Evolutionary conservation across 805 yeast species (phyloP).

Genomic region (Wickerhamiella domercqiae): DNA sequence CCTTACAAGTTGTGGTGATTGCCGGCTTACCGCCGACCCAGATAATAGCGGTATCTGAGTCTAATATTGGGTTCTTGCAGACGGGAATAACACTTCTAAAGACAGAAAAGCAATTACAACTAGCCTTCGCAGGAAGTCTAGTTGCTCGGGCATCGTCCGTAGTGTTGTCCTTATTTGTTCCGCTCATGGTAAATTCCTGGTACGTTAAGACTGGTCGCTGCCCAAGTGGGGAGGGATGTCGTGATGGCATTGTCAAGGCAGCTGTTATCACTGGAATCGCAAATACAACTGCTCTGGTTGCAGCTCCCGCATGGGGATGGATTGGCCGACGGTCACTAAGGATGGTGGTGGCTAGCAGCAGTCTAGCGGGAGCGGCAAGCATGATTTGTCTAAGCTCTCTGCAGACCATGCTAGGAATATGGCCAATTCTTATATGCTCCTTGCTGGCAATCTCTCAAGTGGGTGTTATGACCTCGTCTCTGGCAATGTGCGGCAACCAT

Average conservation of each 20-base stretch:
- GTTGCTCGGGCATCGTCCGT: conserved; percentile 52
- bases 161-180: conserved; percentile 43
- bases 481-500: conserved; percentile 41
- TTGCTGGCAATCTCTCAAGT: conserved; percentile 48
- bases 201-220: conserved; percentile 39
- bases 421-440: conserved; percentile 26
- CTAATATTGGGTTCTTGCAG: conserved; percentile 29
- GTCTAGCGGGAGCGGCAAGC: conserved; percentile 14
- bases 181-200: conserved; percentile 44
- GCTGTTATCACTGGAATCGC: conserved; percentile 59
- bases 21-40: conserved; percentile 9
- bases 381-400: conserved; percentile 16
- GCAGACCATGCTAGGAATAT: conserved; percentile 25
- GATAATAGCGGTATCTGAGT: background rate
- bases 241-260: conserved; percentile 48
- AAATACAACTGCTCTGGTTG: conserved; percentile 38
- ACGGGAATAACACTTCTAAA: conserved; percentile 36
- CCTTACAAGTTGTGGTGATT: conserved; percentile 25
- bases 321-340: conserved; percentile 36
- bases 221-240: conserved; percentile 28
- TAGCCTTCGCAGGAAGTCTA: conserved; percentile 47
- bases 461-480: conserved; percentile 45
- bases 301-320: conserved; percentile 51
- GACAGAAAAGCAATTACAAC: conserved; percentile 31
- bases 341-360: conserved; percentile 21